A percentile compares a stretch with the other conserved stretches of the same genome.
These are phyloP conservation scores for Hemisphaericaspora lyxosophila DNA, from an alignment of 1,139 yeast species.

Conservation along the genomic window DNA sequence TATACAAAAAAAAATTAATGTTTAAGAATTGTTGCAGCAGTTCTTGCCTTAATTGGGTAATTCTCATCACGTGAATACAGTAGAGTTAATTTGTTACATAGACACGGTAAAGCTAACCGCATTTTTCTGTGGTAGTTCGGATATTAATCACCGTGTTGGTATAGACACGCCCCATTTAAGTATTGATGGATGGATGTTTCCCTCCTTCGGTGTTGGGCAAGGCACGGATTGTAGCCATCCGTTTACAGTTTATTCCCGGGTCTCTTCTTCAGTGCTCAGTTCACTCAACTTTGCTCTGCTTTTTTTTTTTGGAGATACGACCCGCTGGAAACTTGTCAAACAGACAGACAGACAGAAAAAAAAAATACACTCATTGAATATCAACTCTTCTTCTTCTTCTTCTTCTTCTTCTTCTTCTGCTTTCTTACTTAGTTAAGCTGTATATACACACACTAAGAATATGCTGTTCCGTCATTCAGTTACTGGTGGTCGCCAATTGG, in stretches of 20 bases:
- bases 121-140: constrained; percentile 1
- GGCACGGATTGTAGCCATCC: constrained; percentile 1
- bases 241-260: not conserved
- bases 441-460: not conserved
- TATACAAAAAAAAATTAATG: not conserved
- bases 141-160: not conserved
- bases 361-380: not conserved
- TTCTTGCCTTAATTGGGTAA: not conserved
- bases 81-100: constrained; percentile 2
- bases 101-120: not conserved
- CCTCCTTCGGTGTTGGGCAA: not conserved
- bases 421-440: not conserved
- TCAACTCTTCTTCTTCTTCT: not conserved
- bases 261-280: too few relatives aligned
- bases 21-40: not conserved
- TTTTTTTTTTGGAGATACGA: not conserved
- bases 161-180: not conserved
- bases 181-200: constrained; percentile 4
- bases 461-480: constrained; percentile 5
- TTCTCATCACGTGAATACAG: not conserved
- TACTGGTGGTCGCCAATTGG: constrained; percentile 10
- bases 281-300: not conserved
- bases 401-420: not conserved
- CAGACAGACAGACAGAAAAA: not conserved
- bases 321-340: not conserved